phyloP scores from a whole-genome alignment of 441 rosid genomes.

The Bruguiera hainesii region DNA sequence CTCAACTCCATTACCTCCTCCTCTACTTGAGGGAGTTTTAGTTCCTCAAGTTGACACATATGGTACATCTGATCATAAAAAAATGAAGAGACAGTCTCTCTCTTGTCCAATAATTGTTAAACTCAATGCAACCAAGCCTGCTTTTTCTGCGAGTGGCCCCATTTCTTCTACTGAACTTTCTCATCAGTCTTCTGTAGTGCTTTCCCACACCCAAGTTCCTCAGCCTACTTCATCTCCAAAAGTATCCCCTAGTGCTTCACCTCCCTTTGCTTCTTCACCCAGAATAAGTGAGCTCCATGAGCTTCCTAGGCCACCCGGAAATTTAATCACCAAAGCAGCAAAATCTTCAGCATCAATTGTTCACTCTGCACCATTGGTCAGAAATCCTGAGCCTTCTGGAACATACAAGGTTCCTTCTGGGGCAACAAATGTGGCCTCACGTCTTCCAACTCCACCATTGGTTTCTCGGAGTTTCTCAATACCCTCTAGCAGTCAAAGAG shows the following conservation, averaged over 20 bases:
- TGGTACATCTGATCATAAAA: conserved; percentile 40
- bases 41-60: conserved; percentile 30
- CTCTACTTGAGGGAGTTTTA: conserved; percentile 45
- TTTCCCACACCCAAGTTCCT: conserved; percentile 39
- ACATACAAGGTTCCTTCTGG: conserved; percentile 34
- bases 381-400: conserved; percentile 56
- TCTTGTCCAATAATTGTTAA: conserved; percentile 72
- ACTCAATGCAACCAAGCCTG: conserved; percentile 47
- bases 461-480: conserved; percentile 81
- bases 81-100: conserved; percentile 54
- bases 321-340: conserved; percentile 44
- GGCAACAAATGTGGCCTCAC: conserved; percentile 53
- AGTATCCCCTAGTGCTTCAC: conserved; percentile 77
- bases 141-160: conserved; percentile 44
- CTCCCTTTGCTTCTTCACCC: conserved; percentile 82
- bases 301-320: conserved; percentile 91
- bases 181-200: conserved; percentile 42
- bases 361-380: conserved; percentile 79
- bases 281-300: conserved; percentile 79
- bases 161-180: conserved; percentile 40
- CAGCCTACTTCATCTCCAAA: conserved; percentile 58
- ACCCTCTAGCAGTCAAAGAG: conserved; percentile 83
- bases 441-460: conserved; percentile 73
- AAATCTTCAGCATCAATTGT: conserved; percentile 53
- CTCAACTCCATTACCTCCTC: conserved; percentile 57